Evolutionary conservation across 306 rosid species (phyloP).

Genomic region (Prunus mume): DNA sequence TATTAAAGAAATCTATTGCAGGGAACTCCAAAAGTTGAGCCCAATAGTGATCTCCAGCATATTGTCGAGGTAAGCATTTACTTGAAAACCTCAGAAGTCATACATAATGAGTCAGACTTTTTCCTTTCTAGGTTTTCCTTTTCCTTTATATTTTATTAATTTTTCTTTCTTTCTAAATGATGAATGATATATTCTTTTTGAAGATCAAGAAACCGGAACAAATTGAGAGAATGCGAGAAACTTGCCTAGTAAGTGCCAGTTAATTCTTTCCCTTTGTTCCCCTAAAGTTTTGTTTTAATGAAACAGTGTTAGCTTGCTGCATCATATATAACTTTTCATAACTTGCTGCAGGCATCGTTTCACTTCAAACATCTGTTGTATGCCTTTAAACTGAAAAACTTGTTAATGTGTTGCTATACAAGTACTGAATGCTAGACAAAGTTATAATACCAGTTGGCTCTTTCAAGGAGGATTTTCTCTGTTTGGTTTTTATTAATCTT

Average conservation of each 20-base stretch:
- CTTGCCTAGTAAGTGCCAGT: slow-evolving; percentile 57
- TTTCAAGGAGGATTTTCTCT: background rate
- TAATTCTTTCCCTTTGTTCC: background rate
- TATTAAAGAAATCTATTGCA: slow-evolving; percentile 18
- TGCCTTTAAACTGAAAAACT: background rate
- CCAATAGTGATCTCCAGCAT: slow-evolving; percentile 70
- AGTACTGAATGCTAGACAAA: background rate
- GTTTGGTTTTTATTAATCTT: background rate
- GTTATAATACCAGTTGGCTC: background rate
- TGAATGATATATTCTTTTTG: slow-evolving; percentile 24
- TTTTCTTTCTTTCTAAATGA: background rate
- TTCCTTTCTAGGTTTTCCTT: background rate
- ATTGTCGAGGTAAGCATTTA: slow-evolving; percentile 64
- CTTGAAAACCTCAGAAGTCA: background rate
- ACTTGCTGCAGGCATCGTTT: background rate
- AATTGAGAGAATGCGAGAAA: slow-evolving; percentile 82
- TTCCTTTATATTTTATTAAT: slow-evolving; percentile 2
- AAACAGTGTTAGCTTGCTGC: background rate
- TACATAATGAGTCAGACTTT: background rate
- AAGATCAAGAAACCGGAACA: slow-evolving; percentile 75
- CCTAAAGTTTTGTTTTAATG: background rate
- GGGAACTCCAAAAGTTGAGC: slow-evolving; percentile 90
- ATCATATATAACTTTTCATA: background rate
- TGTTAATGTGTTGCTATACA: background rate
- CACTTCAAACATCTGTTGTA: too few species aligned